Percentiles rank a stretch among this genome's conserved stretches.
Conservation (phyloP, 2,329 filamentous ascomycete species). For the Beauveria bassiana region DNA sequence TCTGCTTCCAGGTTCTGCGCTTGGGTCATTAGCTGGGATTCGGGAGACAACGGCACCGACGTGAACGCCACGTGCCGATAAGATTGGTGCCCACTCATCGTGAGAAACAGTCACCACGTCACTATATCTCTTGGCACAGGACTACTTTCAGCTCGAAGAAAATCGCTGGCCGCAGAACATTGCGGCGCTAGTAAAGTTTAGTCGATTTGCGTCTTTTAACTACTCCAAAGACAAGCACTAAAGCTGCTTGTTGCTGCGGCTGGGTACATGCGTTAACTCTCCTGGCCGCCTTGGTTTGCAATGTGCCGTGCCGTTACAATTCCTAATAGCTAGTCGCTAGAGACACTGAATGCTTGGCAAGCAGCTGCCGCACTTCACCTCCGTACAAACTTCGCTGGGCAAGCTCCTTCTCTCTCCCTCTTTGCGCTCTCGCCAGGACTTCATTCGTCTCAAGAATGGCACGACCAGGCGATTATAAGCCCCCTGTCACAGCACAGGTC, state of each 20-base stretch:
- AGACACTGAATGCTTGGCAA: background rate
- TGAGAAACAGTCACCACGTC: background rate
- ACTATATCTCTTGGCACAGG: background rate
- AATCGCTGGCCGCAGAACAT: background rate
- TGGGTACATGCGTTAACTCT: background rate
- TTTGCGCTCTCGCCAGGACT: background rate
- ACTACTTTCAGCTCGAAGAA: background rate
- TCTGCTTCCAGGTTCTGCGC: background rate
- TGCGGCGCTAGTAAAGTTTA: background rate
- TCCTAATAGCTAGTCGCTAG: background rate
- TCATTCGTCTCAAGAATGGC: background rate
- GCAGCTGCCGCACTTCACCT: background rate
- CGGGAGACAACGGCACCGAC: no score
- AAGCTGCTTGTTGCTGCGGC: background rate
- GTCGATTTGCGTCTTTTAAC: no score
- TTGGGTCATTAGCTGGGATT: no score
- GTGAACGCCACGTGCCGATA: conserved; percentile 7
- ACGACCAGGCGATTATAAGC: background rate
- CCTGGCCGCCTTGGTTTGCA: conserved; percentile 9
- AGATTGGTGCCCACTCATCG: conserved; percentile 1
- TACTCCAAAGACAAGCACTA: background rate
- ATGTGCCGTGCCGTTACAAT: background rate
- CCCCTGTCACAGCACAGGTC: background rate
- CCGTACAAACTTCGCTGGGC: background rate
- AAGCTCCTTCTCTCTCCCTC: background rate